Evolutionary conservation across 2,329 filamentous ascomycete genomes (phyloP), one percentile per base, ranked within the genome.

Genomic region (Aspergillus sp.): DNA sequence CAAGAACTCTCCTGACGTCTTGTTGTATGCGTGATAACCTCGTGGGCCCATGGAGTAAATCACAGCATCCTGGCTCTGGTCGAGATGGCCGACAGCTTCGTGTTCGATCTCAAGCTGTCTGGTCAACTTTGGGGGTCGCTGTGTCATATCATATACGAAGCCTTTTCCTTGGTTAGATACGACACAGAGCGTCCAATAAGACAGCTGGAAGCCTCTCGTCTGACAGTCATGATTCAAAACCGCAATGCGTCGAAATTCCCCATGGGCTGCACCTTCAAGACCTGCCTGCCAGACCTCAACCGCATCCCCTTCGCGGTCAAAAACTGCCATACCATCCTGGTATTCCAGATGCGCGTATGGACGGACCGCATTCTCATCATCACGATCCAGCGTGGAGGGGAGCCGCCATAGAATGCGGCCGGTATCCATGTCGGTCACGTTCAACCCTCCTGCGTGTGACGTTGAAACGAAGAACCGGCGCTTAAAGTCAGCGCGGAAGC

Each of bases 311-410:
- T 73, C 69, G 0, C 73, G 65, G 57, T 78, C 76, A 60, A 73
- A 79, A 2, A 75, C 74, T 2, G 70, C 74, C 45, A 70, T 73
- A 10, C 75, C 76, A 60, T 76, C 70, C 51, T 77, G 68, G 49
- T 79, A 79, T 49, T 79, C 76, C 10, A 79, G 60, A 60, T 78
- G 76, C 1, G 76, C 76, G 50, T 72, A 76, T 4, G 71, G 68
- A 11, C 73, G 66, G 30, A 77, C 75, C 0, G 65, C 63, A 10
- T 69, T 17, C 14, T 17, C 53, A 19, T 57, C 50, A 10, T 64
- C 60, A 17, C 40, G 56, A 48, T 65, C 59, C 19, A 59, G 51
- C 33, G 60, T 59, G 2, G 67, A 65, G 20, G 67, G 67, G 2
- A 69, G 64, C 22, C 57, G 60, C 73, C 74, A 78, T 5, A 79